Percentiles rank a stretch among this genome's conserved stretches.
Evolutionary conservation across 2,329 filamentous ascomycete species (phyloP).

Genomic region (Phaeomoniella chlamydospora): DNA sequence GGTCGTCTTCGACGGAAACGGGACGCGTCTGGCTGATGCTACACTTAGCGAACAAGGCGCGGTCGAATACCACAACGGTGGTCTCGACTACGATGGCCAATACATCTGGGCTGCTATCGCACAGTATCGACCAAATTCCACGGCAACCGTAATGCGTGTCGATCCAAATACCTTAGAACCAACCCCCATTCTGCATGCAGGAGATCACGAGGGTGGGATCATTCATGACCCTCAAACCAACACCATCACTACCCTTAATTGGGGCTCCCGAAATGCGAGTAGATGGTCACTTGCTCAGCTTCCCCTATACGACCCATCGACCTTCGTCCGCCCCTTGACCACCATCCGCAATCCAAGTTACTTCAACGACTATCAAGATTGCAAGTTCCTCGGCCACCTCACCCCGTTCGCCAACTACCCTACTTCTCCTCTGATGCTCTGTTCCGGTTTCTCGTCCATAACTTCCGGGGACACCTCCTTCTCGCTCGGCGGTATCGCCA

Average conservation of each 20-base stretch:
- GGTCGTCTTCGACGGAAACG: slow-evolving; percentile 28
- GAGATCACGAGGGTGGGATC: slow-evolving; percentile 33
- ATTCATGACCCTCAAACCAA: slow-evolving; percentile 24
- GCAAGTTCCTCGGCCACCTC: slow-evolving; percentile 33
- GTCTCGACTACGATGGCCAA: slow-evolving; percentile 33
- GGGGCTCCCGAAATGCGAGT: slow-evolving; percentile 27
- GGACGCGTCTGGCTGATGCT: slow-evolving; percentile 28
- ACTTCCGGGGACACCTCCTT: slow-evolving; percentile 3
- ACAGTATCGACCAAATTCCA: slow-evolving; percentile 34
- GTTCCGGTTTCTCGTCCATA: slow-evolving; percentile 27
- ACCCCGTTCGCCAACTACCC: too few species aligned
- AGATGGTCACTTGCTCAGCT: slow-evolving; percentile 19
- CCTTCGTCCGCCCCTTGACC: slow-evolving; percentile 12
- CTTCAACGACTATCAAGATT: slow-evolving; percentile 37
- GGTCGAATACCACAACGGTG: slow-evolving; percentile 32
- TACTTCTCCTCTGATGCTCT: slow-evolving; percentile 28
- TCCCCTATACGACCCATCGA: slow-evolving; percentile 6
- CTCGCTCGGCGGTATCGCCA: slow-evolving; percentile 29
- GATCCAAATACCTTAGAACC: slow-evolving; percentile 22
- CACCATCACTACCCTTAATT: slow-evolving; percentile 27
- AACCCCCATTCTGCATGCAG: slow-evolving; percentile 19
- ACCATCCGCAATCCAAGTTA: slow-evolving; percentile 24
- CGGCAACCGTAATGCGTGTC: slow-evolving; percentile 26
- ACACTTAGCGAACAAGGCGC: slow-evolving; percentile 23
- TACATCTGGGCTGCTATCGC: slow-evolving; percentile 32